A percentile compares a stretch with the other conserved stretches of the same genome.
Conservation (phyloP, 352 stramenopile genomes). For the Globisporangium apiculatum region DNA sequence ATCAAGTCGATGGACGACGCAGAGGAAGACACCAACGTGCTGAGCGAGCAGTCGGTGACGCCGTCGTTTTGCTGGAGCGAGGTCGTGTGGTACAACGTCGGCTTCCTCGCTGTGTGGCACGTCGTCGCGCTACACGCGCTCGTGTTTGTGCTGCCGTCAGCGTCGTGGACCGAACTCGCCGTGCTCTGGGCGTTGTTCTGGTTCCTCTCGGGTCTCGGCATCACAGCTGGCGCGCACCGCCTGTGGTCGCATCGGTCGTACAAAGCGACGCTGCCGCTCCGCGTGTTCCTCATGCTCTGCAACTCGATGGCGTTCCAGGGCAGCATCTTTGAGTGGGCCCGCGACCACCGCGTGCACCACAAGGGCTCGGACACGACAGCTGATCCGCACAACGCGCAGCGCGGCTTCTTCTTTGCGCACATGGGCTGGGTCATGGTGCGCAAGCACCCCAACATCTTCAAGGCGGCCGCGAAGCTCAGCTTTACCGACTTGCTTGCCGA, state of each 20-base stretch:
- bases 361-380: slow-evolving; percentile 96
- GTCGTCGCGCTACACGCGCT: slow-evolving; percentile 68
- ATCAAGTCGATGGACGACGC: slow-evolving; percentile 14
- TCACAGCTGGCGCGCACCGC: slow-evolving; percentile 96
- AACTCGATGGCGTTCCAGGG: slow-evolving; percentile 97
- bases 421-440: slow-evolving; percentile 99
- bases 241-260: slow-evolving; percentile 97
- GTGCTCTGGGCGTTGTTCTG: slow-evolving; percentile 64
- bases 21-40: slow-evolving; percentile 34
- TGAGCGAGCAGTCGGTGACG: slow-evolving; percentile 23
- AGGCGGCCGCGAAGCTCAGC: slow-evolving; percentile 90
- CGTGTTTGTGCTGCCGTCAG: slow-evolving; percentile 46
- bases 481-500: slow-evolving; percentile 94
- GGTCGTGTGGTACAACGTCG: slow-evolving; percentile 86
- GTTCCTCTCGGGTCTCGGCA: slow-evolving; percentile 89
- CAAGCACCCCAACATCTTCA: slow-evolving; percentile 91
- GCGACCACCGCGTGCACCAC: slow-evolving; percentile 98
- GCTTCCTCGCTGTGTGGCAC: slow-evolving; percentile 59
- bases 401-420: slow-evolving; percentile 99
- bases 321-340: slow-evolving; percentile 98
- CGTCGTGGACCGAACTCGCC: slow-evolving; percentile 34
- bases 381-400: slow-evolving; percentile 94
- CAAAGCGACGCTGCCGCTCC: slow-evolving; percentile 86
- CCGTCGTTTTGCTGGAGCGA: slow-evolving; percentile 53
- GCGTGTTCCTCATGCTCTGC: slow-evolving; percentile 95